phyloP scores from a whole-genome alignment of 352 stramenopile species.

The Globisporangium canariense region DNA sequence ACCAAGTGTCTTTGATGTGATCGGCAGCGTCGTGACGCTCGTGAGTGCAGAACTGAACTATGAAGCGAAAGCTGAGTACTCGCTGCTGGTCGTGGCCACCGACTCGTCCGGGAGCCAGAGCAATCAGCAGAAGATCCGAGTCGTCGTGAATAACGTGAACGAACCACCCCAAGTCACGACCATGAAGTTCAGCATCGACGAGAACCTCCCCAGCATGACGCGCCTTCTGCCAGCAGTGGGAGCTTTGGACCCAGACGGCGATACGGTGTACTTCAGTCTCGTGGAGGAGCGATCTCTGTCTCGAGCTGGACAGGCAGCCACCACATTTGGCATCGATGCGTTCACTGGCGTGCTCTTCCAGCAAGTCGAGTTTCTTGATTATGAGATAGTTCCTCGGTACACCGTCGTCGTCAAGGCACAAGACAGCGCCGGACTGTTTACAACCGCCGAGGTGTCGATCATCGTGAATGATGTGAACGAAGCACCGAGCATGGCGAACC shows the following conservation, averaged over 20 bases:
- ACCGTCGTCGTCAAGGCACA: conserved; percentile 11
- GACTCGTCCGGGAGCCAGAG: conserved; percentile 17
- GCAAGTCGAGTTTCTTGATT: conserved; percentile 28
- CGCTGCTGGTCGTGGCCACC: conserved; percentile 1
- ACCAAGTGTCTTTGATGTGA: conserved; percentile 3
- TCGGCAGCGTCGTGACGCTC: conserved; percentile 7
- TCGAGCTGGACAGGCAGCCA: conserved; percentile 7
- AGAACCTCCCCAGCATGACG: conserved; percentile 25
- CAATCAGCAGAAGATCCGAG: conserved; percentile 7
- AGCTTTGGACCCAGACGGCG: conserved; percentile 29
- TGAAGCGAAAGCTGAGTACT: conserved; percentile 5
- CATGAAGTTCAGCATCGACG: conserved; percentile 20
- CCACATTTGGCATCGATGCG: conserved; percentile 39
- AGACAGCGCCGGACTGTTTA: conserved; percentile 18
- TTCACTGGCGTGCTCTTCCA: conserved; percentile 38
- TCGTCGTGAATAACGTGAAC: conserved; percentile 32
- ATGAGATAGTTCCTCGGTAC: conserved; percentile 18
- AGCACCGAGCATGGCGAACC: conserved; percentile 16
- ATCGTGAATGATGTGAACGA: conserved; percentile 35
- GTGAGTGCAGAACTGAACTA: conserved; percentile 5
- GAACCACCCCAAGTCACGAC: conserved; percentile 19
- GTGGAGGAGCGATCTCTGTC: conserved; percentile 15
- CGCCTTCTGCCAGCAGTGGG: conserved; percentile 14
- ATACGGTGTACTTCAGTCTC: conserved; percentile 24
- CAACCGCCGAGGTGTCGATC: conserved; percentile 18